Evolutionary conservation across 257 asterid genomes (phyloP).

Genomic region (Solanum paucissectum): DNA sequence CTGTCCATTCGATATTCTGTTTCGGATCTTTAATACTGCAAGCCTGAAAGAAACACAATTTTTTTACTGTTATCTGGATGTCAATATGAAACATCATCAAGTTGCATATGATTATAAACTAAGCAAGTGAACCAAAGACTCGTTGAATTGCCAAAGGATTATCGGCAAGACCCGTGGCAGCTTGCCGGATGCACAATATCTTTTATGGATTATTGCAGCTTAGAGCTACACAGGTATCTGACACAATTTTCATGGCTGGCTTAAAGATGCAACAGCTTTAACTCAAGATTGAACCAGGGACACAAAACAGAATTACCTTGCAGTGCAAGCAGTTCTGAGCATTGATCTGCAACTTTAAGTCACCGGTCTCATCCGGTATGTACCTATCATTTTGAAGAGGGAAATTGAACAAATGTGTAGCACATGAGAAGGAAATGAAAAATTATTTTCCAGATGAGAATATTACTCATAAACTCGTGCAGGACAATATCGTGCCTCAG

Average conservation of each 20-base stretch:
- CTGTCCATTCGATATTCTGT: conserved; percentile 89
- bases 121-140: neutral
- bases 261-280: neutral
- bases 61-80: neutral
- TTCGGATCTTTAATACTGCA: conserved; percentile 92
- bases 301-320: conserved; percentile 50
- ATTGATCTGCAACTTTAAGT: conserved; percentile 71
- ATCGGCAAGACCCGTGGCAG: neutral
- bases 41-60: conserved; percentile 38
- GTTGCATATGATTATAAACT: neutral
- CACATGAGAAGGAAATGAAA: neutral
- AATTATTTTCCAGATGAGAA: neutral
- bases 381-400: conserved; percentile 35
- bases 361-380: conserved; percentile 53
- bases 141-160: neutral
- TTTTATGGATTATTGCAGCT: neutral
- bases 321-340: conserved; percentile 96
- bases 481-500: conserved; percentile 92
- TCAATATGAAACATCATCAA: neutral
- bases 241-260: neutral
- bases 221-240: neutral
- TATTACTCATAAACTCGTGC: conserved; percentile 91
- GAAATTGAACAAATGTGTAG: neutral
- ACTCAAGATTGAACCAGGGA: neutral
- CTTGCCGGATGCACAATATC: neutral